A percentile compares a stretch with the other conserved stretches of the same genome.
These are phyloP conservation scores for Zarea fungicola DNA, from an alignment of 2,329 filamentous ascomycete species.

Conservation along the genomic window DNA sequence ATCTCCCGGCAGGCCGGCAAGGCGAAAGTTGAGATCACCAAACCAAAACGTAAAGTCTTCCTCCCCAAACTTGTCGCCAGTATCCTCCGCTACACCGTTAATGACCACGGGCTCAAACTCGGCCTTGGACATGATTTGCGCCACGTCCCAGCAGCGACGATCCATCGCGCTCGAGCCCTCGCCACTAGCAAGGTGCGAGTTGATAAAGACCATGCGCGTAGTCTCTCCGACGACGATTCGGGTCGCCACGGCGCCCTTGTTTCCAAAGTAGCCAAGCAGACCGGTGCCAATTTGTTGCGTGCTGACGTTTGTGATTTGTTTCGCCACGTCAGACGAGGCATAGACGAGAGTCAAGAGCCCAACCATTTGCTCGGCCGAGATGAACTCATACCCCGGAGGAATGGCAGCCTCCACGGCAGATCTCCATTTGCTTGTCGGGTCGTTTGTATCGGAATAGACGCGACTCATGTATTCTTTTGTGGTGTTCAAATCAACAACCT, in stretches of 20 bases:
- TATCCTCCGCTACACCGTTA: slow-evolving; percentile 59
- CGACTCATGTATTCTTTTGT: slow-evolving; percentile 70
- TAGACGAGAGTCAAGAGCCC: slow-evolving; percentile 82
- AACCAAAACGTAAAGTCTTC: slow-evolving; percentile 97
- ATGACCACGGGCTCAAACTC: slow-evolving; percentile 71
- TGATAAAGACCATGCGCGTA: slow-evolving; percentile 82
- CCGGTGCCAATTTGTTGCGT: slow-evolving; percentile 83
- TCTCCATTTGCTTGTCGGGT: slow-evolving; percentile 73
- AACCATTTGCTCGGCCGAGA: slow-evolving; percentile 79
- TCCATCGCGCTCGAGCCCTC: slow-evolving; percentile 72
- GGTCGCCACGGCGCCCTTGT: slow-evolving; percentile 84
- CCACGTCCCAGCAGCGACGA: slow-evolving; percentile 82
- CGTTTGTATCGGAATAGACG: slow-evolving; percentile 63
- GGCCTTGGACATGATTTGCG: slow-evolving; percentile 69
- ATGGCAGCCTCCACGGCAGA: slow-evolving; percentile 66
- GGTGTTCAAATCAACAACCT: slow-evolving; percentile 81
- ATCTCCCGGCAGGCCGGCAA: slow-evolving; percentile 81
- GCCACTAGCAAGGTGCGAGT: slow-evolving; percentile 86
- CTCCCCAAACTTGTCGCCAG: slow-evolving; percentile 68
- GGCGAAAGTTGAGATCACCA: slow-evolving; percentile 89
- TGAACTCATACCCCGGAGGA: slow-evolving; percentile 68
- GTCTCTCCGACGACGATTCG: slow-evolving; percentile 84
- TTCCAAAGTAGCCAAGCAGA: slow-evolving; percentile 87
- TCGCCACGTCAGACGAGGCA: slow-evolving; percentile 69
- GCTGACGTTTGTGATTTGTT: slow-evolving; percentile 75